Base-by-base conservation (phyloP, 2,329 filamentous ascomycete genomes). In the Colletotrichum costaricense region DNA sequence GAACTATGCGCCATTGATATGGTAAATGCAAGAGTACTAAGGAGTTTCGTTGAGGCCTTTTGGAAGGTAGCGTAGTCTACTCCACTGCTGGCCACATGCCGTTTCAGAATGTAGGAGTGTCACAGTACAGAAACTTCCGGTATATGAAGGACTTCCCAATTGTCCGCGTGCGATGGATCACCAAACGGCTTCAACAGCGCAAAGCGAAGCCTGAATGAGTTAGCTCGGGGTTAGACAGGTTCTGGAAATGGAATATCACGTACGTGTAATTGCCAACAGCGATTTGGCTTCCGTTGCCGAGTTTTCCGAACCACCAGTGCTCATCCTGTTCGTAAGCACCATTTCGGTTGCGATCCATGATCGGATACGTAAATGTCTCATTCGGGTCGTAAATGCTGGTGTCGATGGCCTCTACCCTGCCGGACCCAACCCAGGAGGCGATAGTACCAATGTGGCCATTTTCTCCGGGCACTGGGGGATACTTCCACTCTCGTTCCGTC, bases 301-400 rank as follows among this genome's bases (percentile, higher is more conserved):
- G 79, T 72, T 83, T 83, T 1, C 84, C 84, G 54, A 85, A 84
- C 84, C 84, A 86, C 80, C 82, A 85, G 58, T 76, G 83, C 38
- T 78, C 79, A 5, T 52, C 77, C 35, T 38, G 14, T 38, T 38
- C 35, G 14, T 38, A 38, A 38, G 35, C 35, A 16, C 35, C 35
- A 33, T 59, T 74, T 63, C 49, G 38, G 19, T 69, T 69, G n/a
- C 73, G 78, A 24, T 75, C 30, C 22, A 73, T 52, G 26, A 78
- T 74, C 14, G 80, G 80, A 58, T 78, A 79, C 3, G 77, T 70
- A 35, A 76, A 75, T 1, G 76, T 77, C 30, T 76, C 73, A 28
- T 80, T 76, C 19, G 79, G 75, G 59, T 80, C 67, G 56, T 77
- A 67, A 6, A 56, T 49, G 30, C 73, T 67, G 1, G 73, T 69